phyloP scores from a whole-genome alignment of 73 alveolate species.

The Paramecium tetraurelia region DNA sequence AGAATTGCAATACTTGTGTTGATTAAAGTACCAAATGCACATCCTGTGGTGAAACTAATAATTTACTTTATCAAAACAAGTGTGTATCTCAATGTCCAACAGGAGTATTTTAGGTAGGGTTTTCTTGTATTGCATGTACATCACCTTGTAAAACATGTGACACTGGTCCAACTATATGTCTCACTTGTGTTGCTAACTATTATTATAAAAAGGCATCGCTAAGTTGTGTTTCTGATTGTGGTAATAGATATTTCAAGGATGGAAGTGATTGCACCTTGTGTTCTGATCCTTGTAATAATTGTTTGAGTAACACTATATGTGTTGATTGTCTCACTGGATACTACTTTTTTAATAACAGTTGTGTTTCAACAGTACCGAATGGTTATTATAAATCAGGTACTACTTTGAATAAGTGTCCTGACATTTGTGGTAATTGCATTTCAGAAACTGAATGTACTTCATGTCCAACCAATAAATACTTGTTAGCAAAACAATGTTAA shows the following conservation, averaged over 20 bases:
- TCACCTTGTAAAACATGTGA: conserved; percentile 31
- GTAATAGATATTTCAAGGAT: background rate
- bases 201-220: background rate
- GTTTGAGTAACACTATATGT: background rate
- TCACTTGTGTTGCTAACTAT: background rate
- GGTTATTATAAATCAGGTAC: background rate
- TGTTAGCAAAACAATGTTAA: background rate
- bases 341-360: background rate
- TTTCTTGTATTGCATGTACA: background rate
- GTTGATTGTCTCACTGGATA: background rate
- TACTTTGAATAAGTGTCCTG: background rate
- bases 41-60: background rate
- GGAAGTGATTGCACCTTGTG: background rate
- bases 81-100: conserved; percentile 29
- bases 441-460: background rate
- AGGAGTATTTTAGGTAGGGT: background rate
- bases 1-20: background rate
- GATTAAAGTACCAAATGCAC: background rate
- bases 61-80: background rate
- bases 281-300: background rate
- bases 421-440: background rate
- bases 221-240: conserved; percentile 24
- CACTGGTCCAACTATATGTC: background rate
- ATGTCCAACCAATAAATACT: background rate
- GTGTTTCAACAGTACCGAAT: conserved; percentile 1